Evolutionary conservation across 192 early-diverging fungal genomes (phyloP), one percentile per base, ranked within the genome.

Genomic region (Coemansia sp.): DNA sequence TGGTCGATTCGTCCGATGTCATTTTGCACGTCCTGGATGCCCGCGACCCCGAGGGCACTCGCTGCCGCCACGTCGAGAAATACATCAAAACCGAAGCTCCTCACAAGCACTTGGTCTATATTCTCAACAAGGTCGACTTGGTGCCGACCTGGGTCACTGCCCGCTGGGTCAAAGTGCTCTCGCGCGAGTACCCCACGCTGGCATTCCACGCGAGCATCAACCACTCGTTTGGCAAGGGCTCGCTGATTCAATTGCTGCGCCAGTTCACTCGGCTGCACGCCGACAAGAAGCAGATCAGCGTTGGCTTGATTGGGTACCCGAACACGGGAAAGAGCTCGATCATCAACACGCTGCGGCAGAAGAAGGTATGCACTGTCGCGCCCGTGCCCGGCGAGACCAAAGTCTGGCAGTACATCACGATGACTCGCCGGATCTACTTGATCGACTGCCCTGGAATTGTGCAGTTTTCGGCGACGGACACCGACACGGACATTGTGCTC

Each of bases 381-480:
- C 97, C 97, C 1, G 87, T 98, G 67, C 95, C 97, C 24, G 97
- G 97, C 33, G 97, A 99, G 78, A 99, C 97, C 65, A 92, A 90
- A 80, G 90, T 95, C 58, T 99, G 97, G 97, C 97, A 98, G 82
- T 99, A 99, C 76, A 96, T 99, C 36, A 97, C 95, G 12, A 84
- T 99, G 65, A 99, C 95, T 86, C 93, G 93, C 63, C 89, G 92
- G 54, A 99, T 99, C 62, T 99, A 96, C 69, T 82, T 99, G 42
- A 98, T 99, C 68, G 97, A 99, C 72, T 99, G 97, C 77, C 97
- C 97, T 21, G 97, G 97, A 63, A 90, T 99, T 38, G 97, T 99
- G 53, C 90, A 91, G 58, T 91, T 92, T 10, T 85, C 87, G 40
- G 65, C 88, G 9, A 88, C 91, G 8, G 95, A 98, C 78, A 87